These are phyloP conservation scores for Karstenula rhodostoma DNA, from an alignment of 2,329 filamentous ascomycete genomes.

Conservation along the genomic window DNA sequence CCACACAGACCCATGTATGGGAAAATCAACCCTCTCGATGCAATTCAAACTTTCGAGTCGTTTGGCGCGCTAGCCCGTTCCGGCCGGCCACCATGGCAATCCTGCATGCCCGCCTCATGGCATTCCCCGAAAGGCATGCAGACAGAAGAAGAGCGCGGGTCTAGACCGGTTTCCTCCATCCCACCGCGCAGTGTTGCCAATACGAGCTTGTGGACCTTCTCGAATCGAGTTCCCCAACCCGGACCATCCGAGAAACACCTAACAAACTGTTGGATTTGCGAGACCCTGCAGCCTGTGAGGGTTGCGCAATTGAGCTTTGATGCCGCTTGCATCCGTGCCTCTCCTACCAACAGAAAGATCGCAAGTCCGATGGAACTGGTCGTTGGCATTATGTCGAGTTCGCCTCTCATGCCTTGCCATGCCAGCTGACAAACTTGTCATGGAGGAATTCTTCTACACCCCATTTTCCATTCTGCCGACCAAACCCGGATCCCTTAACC, in stretches of 20 bases:
- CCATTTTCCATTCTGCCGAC: slow-evolving; percentile 52
- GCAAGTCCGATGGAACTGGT: background rate
- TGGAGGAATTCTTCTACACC: slow-evolving; percentile 55
- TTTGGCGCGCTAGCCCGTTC: background rate
- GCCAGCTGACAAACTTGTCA: slow-evolving; percentile 47
- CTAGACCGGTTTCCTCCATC: background rate
- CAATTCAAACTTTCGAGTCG: background rate
- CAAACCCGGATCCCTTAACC: slow-evolving; percentile 56
- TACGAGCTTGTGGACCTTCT: background rate
- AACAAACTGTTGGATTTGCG: background rate
- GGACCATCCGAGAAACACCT: background rate
- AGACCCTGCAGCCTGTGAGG: background rate
- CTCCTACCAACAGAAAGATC: too few species aligned
- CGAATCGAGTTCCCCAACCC: background rate
- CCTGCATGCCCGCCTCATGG: background rate
- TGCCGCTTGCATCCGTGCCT: too few species aligned
- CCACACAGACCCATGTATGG: background rate
- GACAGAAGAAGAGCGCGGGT: background rate
- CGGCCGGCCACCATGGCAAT: background rate
- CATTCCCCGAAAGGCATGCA: background rate
- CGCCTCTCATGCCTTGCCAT: slow-evolving; percentile 25
- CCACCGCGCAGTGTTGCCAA: background rate
- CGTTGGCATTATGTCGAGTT: background rate
- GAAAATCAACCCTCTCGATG: background rate
- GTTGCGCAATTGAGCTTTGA: background rate